A percentile compares a stretch with the other conserved stretches of the same genome.
These are phyloP conservation scores for Trichoderma reesei DNA, from an alignment of 495 filamentous ascomycete species.

Conservation along the genomic window DNA sequence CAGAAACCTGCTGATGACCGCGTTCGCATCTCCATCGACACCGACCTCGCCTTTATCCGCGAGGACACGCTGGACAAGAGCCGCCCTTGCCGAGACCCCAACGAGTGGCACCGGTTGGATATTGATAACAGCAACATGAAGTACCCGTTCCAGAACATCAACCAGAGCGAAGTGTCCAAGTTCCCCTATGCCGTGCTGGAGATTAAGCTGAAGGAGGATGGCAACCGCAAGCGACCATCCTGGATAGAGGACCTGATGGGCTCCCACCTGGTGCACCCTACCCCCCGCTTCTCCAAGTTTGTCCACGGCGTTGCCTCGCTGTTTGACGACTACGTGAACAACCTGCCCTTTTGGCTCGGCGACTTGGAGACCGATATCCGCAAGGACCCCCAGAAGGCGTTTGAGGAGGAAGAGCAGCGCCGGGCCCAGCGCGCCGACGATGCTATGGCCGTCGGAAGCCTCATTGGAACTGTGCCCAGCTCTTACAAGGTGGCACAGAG, in stretches of 20 bases:
- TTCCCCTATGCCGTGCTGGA: constrained; percentile 90
- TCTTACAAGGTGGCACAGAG: constrained; percentile 47
- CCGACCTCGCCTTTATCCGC: constrained; percentile 81
- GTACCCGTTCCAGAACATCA: constrained; percentile 74
- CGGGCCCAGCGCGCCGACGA: constrained; percentile 72
- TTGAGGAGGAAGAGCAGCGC: constrained; percentile 80
- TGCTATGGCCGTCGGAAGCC: constrained; percentile 79
- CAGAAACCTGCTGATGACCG: constrained; percentile 90
- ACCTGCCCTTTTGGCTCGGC: constrained; percentile 88
- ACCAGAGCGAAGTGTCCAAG: constrained; percentile 82
- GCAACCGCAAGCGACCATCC: constrained; percentile 54
- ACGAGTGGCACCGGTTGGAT: constrained; percentile 83
- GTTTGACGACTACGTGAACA: constrained; percentile 94
- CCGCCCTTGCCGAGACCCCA: constrained; percentile 76
- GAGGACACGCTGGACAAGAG: constrained; percentile 80
- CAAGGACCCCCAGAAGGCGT: constrained; percentile 81
- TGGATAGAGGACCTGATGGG: constrained; percentile 88
- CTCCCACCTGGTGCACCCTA: constrained; percentile 83
- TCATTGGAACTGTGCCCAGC: constrained; percentile 45
- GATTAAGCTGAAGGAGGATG: constrained; percentile 75
- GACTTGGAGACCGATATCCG: constrained; percentile 87
- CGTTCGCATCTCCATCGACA: constrained; percentile 86
- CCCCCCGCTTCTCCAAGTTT: constrained; percentile 90
- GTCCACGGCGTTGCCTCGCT: constrained; percentile 83
- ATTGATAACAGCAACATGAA: constrained; percentile 75